These are phyloP conservation scores for Sideroxylon spinosum DNA, from an alignment of 179 eudicot species.

Conservation along the genomic window DNA sequence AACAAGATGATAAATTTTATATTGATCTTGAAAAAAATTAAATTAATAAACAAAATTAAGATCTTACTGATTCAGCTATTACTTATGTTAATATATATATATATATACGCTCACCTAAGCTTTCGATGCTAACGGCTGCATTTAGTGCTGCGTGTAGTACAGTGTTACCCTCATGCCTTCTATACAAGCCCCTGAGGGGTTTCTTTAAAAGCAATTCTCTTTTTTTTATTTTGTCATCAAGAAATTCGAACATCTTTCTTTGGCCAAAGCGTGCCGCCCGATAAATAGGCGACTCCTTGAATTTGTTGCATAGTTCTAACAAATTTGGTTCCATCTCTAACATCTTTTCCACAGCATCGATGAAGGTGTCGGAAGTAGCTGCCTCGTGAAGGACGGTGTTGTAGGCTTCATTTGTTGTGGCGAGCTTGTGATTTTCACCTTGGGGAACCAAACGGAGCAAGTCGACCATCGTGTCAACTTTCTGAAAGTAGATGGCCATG, in stretches of 20 bases:
- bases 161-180: background rate
- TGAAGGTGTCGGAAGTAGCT: too few species aligned
- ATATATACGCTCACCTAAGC: constrained; percentile 8
- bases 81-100: too few species aligned
- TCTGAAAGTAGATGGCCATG: too few species aligned
- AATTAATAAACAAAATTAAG: too few species aligned
- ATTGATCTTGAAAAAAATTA: too few species aligned
- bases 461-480: too few species aligned
- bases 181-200: background rate
- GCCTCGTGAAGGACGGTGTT: too few species aligned
- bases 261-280: constrained; percentile 12
- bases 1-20: too few species aligned
- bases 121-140: background rate
- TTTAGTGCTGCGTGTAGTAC: constrained; percentile 21
- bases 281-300: constrained; percentile 1
- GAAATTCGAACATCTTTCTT: constrained; percentile 7
- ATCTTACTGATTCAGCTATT: too few species aligned
- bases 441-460: too few species aligned
- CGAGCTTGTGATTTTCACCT: too few species aligned
- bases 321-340: background rate
- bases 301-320: background rate
- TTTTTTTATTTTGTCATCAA: background rate
- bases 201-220: background rate
- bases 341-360: background rate
- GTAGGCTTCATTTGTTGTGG: too few species aligned